Evolutionary conservation across 2,329 filamentous ascomycete species (phyloP).

Genomic region (Botrytis sinoallii): DNA sequence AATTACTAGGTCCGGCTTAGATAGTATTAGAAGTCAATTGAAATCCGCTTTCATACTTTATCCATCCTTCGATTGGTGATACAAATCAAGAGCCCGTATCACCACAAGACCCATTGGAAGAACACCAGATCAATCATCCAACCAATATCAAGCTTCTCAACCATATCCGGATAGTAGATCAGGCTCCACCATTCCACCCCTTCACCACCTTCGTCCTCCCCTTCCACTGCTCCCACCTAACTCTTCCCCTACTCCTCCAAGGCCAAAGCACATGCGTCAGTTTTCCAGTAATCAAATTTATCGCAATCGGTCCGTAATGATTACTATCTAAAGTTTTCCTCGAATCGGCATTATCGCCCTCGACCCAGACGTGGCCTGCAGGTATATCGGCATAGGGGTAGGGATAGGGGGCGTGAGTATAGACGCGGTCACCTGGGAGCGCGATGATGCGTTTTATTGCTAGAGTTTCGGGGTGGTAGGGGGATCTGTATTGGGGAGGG

Average conservation of each 20-base stretch:
- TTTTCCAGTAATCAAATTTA: conserved; percentile 69
- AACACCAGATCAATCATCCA: not conserved
- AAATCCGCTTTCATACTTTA: not conserved
- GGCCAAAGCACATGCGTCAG: conserved; percentile 73
- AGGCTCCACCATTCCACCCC: conserved; percentile 24
- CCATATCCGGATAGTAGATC: not conserved
- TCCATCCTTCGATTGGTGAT: not conserved
- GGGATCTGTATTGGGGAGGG: conserved; percentile 53
- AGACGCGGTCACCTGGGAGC: conserved; percentile 74
- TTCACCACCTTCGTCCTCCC: conserved; percentile 43
- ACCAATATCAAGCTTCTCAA: not conserved
- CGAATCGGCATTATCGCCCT: conserved; percentile 68
- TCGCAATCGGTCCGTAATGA: conserved; percentile 80
- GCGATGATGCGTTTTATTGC: conserved; percentile 82
- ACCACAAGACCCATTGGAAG: not conserved
- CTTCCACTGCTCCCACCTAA: conserved; percentile 55
- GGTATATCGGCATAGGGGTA: conserved; percentile 62
- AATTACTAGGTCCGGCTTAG: not conserved
- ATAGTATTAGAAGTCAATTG: not conserved
- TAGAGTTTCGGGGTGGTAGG: conserved; percentile 63
- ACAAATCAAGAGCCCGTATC: not conserved
- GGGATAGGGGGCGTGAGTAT: conserved; percentile 56
- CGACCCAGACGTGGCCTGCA: conserved; percentile 87
- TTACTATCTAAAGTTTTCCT: conserved; percentile 79
- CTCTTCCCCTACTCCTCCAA: conserved; percentile 53